These are phyloP conservation scores for Chlorencoelia australis DNA, from an alignment of 2,329 filamentous ascomycete species.

Conservation along the genomic window DNA sequence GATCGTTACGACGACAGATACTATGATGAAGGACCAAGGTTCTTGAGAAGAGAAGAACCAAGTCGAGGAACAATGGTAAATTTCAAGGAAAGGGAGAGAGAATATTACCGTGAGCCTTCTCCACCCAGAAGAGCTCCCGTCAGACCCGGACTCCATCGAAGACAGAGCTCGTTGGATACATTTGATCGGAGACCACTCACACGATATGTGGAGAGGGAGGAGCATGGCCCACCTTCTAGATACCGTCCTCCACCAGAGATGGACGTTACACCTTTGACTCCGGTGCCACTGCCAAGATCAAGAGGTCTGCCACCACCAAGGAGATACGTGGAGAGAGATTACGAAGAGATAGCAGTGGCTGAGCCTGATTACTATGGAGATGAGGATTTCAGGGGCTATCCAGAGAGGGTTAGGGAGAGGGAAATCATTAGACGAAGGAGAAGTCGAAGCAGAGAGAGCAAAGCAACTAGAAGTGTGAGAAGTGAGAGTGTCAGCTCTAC, in stretches of 20 bases:
- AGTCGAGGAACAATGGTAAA: slow-evolving; percentile 28
- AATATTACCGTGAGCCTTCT: slow-evolving; percentile 18
- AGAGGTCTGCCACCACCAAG: slow-evolving; percentile 50
- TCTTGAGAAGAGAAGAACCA: slow-evolving; percentile 32
- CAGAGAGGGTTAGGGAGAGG: slow-evolving; percentile 50
- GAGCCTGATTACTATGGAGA: slow-evolving; percentile 61
- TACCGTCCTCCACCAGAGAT: slow-evolving; percentile 34
- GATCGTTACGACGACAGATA: slow-evolving; percentile 30
- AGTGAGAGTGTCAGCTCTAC: slow-evolving; percentile 36
- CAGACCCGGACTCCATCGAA: slow-evolving; percentile 60
- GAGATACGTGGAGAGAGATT: slow-evolving; percentile 45
- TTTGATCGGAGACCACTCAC: slow-evolving; percentile 66
- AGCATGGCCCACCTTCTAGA: slow-evolving; percentile 47
- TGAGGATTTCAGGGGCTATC: slow-evolving; percentile 57
- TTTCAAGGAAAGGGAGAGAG: slow-evolving; percentile 21
- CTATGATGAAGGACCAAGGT: slow-evolving; percentile 33
- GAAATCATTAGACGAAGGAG: slow-evolving; percentile 43
- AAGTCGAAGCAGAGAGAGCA: slow-evolving; percentile 21
- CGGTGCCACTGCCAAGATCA: slow-evolving; percentile 60
- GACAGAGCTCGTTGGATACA: slow-evolving; percentile 83
- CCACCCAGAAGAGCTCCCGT: slow-evolving; percentile 29
- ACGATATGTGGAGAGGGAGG: slow-evolving; percentile 44
- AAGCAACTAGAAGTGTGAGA: slow-evolving; percentile 17
- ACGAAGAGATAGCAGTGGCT: slow-evolving; percentile 58
- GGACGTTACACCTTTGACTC: slow-evolving; percentile 36